Percentiles rank a stretch among this genome's conserved stretches.
Evolutionary conservation across 805 yeast species (phyloP).

Genomic region (Myxozyma neotropica): DNA sequence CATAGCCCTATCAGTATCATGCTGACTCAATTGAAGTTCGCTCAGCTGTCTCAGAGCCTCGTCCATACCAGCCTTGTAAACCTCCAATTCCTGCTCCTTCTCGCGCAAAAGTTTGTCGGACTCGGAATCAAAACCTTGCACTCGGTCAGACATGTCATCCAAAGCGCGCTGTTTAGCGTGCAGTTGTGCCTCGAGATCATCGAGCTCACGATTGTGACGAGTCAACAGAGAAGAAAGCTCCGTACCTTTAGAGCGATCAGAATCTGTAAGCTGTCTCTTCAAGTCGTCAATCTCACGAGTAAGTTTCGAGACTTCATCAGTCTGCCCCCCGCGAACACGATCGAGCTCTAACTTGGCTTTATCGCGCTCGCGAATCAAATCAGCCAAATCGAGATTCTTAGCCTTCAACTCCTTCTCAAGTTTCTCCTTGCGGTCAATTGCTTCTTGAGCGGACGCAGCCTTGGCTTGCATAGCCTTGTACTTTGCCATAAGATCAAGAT

Average conservation of each 20-base stretch:
- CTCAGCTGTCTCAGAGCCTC: conserved; percentile 65
- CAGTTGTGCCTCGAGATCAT: conserved; percentile 50
- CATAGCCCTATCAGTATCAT: conserved; percentile 54
- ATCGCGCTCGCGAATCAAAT: conserved; percentile 84
- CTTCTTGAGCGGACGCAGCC: conserved; percentile 88
- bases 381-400: conserved; percentile 85
- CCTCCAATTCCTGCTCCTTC: conserved; percentile 80
- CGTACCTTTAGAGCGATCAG: conserved; percentile 64
- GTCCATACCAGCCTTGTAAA: conserved; percentile 66
- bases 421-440: conserved; percentile 78
- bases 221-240: conserved; percentile 61
- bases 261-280: conserved; percentile 58
- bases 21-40: conserved; percentile 46
- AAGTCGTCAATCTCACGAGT: conserved; percentile 66
- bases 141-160: conserved; percentile 38
- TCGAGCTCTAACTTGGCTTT: conserved; percentile 83
- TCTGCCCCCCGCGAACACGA: conserved; percentile 58
- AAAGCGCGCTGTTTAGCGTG: conserved; percentile 42
- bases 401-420: conserved; percentile 79
- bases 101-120: conserved; percentile 57
- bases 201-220: conserved; percentile 66
- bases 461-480: conserved; percentile 54
- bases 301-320: conserved; percentile 64
- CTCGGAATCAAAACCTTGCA: conserved; percentile 37
- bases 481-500: conserved; percentile 72